phyloP scores from a whole-genome alignment of 2,329 filamentous ascomycete genomes.

The Colletotrichum horii region DNA sequence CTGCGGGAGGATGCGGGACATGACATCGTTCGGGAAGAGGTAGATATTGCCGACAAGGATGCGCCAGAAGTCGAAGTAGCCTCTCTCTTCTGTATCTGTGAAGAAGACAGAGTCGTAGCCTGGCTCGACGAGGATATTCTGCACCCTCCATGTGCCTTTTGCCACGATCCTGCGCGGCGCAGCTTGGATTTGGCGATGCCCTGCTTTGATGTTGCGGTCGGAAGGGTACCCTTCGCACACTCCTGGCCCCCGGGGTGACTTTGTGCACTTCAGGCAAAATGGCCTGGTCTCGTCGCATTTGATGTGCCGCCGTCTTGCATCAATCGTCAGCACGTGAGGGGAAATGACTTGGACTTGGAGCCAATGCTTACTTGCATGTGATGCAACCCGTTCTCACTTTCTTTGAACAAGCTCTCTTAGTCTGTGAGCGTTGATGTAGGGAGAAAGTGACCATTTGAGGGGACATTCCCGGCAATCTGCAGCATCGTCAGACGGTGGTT shows the following conservation, averaged over 20 bases:
- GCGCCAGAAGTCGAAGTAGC: conserved; percentile 44
- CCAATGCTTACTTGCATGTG: conserved; percentile 20
- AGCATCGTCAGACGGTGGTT: neutral
- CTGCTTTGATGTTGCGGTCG: neutral
- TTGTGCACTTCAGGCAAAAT: conserved; percentile 45
- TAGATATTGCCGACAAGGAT: conserved; percentile 31
- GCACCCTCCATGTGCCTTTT: neutral
- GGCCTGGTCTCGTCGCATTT: conserved; percentile 48
- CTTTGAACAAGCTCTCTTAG: neutral
- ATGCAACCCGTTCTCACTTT: conserved; percentile 21
- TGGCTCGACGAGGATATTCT: conserved; percentile 34
- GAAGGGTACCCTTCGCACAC: conserved; percentile 27
- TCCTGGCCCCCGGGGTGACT: conserved; percentile 45
- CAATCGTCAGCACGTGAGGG: neutral
- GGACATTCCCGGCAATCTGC: neutral
- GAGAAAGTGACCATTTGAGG: conserved; percentile 4
- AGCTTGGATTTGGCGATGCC: neutral
- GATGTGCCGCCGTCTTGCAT: conserved; percentile 35
- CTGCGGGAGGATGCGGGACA: conserved; percentile 41
- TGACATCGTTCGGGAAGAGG: conserved; percentile 38
- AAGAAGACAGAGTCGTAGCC: conserved; percentile 38
- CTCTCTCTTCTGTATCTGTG: conserved; percentile 34
- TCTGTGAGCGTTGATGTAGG: neutral
- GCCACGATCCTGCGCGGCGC: neutral
- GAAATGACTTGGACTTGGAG: neutral